These are phyloP conservation scores for Fragaria iinumae DNA, from an alignment of 306 rosid species.

Conservation along the genomic window DNA sequence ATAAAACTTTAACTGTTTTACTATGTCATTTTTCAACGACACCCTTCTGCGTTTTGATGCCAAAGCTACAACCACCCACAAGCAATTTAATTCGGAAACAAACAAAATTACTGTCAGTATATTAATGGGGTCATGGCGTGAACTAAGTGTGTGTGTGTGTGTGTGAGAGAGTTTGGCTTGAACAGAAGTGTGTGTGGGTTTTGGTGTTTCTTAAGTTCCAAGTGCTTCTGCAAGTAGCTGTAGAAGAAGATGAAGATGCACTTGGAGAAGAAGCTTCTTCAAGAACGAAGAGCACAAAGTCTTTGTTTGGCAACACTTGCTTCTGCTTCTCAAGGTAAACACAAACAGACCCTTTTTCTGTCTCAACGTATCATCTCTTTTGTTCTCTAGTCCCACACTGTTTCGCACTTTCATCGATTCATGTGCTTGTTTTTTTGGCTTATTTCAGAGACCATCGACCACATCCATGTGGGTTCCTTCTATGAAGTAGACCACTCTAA, in stretches of 20 bases:
- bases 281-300: slow-evolving; percentile 30
- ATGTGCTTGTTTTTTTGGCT: background rate
- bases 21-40: too few species aligned
- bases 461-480: slow-evolving; percentile 59
- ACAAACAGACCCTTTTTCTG: background rate
- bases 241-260: slow-evolving; percentile 31
- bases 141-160: background rate
- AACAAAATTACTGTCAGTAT: background rate
- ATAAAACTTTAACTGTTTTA: too few species aligned
- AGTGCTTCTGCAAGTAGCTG: background rate
- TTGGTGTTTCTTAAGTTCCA: background rate
- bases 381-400: background rate
- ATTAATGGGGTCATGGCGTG: background rate
- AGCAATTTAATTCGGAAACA: background rate
- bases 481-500: slow-evolving; percentile 62
- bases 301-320: slow-evolving; percentile 49
- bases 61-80: background rate
- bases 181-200: background rate
- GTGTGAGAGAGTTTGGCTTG: background rate
- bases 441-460: slow-evolving; percentile 40
- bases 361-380: background rate
- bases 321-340: slow-evolving; percentile 21
- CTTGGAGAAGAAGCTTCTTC: slow-evolving; percentile 29
- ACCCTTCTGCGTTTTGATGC: background rate
- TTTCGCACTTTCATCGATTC: background rate